These are phyloP conservation scores for Cicer pinnatifidum DNA, from an alignment of 306 rosid species.

Conservation along the genomic window DNA sequence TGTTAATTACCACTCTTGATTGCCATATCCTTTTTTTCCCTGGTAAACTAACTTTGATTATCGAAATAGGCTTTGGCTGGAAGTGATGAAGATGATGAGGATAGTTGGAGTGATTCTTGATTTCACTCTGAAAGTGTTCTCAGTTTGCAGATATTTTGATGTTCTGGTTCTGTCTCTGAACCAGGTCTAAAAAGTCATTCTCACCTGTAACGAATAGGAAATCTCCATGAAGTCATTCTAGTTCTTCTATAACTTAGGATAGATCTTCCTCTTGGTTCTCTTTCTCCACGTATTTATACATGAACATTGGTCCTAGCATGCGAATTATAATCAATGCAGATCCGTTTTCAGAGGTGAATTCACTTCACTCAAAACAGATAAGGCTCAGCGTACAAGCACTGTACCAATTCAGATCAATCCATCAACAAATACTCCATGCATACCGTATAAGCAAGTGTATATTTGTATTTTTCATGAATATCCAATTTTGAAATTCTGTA, in stretches of 20 bases:
- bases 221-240: conserved; percentile 31
- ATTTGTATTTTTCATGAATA: conserved; percentile 51
- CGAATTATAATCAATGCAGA: conserved; percentile 35
- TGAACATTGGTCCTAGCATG: conserved; percentile 35
- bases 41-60: conserved; percentile 42
- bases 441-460: conserved; percentile 57
- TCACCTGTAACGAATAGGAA: conserved; percentile 42
- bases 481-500: conserved; percentile 70
- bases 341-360: conserved; percentile 37
- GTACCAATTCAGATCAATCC: conserved; percentile 46
- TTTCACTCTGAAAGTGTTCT: conserved; percentile 33
- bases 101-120: conserved; percentile 86
- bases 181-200: conserved; percentile 31
- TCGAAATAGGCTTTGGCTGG: conserved; percentile 82
- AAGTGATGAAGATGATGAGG: conserved; percentile 88
- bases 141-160: conserved; percentile 34
- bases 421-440: conserved; percentile 27
- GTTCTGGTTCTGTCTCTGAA: conserved; percentile 36
- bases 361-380: conserved; percentile 43
- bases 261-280: conserved; percentile 15
- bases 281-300: conserved; percentile 34
- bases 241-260: conserved; percentile 9
- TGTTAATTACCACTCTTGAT: background rate
- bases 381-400: conserved; percentile 58
- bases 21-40: conserved; percentile 1